Conservation (phyloP, 106 monocot genomes). For the Alisma plantagoaquatica region DNA sequence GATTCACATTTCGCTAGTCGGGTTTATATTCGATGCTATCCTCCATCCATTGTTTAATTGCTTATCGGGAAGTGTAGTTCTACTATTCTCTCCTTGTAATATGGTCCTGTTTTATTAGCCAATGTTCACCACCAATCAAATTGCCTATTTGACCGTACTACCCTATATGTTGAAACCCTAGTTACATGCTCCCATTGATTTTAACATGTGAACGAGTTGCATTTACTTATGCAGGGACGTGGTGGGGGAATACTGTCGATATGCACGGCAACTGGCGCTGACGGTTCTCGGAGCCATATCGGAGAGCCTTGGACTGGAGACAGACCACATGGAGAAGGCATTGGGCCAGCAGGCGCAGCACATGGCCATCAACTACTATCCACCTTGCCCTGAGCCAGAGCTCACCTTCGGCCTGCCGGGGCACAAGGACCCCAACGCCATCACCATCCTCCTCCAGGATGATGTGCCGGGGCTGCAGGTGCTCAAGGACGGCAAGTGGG, state of each 20-base stretch:
- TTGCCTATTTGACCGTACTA: too few relatives aligned
- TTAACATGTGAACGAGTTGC: too few relatives aligned
- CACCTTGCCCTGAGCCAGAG: conserved; percentile 59
- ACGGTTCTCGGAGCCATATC: conserved; percentile 32
- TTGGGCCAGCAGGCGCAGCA: conserved; percentile 52
- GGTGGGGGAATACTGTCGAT: conserved; percentile 25
- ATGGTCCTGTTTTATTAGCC: too few relatives aligned
- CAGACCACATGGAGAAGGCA: conserved; percentile 34
- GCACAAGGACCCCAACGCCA: conserved; percentile 18
- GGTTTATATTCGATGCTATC: too few relatives aligned
- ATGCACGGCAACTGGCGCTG: conserved; percentile 23
- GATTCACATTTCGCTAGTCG: too few relatives aligned
- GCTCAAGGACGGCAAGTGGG: conserved; percentile 24
- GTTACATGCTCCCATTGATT: too few relatives aligned
- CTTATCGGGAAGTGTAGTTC: too few relatives aligned
- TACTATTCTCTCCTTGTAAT: too few relatives aligned
- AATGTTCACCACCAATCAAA: too few relatives aligned
- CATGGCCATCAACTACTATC: conserved; percentile 82
- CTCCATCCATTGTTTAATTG: too few relatives aligned
- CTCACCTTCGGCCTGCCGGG: conserved; percentile 44
- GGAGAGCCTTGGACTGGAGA: conserved; percentile 43
- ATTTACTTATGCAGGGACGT: conserved; percentile 32
- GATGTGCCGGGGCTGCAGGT: conserved; percentile 36
- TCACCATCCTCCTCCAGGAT: conserved; percentile 24
- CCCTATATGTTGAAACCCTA: too few relatives aligned